Conservation (phyloP, 2,329 filamentous ascomycete species). For the Albophoma yamanashiensis region DNA sequence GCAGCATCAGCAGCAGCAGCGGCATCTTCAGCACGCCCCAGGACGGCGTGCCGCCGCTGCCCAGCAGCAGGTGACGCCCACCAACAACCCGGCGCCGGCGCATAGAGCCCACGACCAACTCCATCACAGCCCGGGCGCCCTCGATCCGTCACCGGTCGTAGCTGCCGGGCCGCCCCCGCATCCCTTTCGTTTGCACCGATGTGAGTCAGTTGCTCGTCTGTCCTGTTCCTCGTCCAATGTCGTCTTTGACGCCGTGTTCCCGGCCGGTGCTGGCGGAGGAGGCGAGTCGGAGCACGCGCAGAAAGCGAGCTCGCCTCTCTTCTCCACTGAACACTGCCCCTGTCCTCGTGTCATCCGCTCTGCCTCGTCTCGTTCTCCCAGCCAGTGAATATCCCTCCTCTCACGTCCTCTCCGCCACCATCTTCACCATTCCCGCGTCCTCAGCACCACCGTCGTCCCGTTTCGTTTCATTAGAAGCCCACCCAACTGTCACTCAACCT, state of each 20-base stretch:
- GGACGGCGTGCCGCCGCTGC: neutral
- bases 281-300: neutral
- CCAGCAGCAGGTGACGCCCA: constrained; percentile 4
- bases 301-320: neutral
- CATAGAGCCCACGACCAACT: constrained; percentile 4
- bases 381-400: neutral
- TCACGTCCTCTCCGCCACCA: neutral
- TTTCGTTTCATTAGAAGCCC: neutral
- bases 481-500: neutral
- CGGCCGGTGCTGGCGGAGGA: neutral
- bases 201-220: constrained; percentile 20
- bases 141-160: constrained; percentile 6
- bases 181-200: constrained; percentile 25
- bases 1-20: constrained; percentile 5
- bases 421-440: neutral
- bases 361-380: neutral
- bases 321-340: neutral
- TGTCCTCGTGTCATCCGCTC: neutral
- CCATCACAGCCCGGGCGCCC: constrained; percentile 14
- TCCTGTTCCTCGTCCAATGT: neutral
- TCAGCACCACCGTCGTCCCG: neutral
- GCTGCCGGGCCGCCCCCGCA: constrained; percentile 19
- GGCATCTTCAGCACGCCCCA: constrained; percentile 3
- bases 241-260: too few species aligned
- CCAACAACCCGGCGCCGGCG: neutral